phyloP scores from a whole-genome alignment of 164 flowering plant species.

The Vitis labrusca region DNA sequence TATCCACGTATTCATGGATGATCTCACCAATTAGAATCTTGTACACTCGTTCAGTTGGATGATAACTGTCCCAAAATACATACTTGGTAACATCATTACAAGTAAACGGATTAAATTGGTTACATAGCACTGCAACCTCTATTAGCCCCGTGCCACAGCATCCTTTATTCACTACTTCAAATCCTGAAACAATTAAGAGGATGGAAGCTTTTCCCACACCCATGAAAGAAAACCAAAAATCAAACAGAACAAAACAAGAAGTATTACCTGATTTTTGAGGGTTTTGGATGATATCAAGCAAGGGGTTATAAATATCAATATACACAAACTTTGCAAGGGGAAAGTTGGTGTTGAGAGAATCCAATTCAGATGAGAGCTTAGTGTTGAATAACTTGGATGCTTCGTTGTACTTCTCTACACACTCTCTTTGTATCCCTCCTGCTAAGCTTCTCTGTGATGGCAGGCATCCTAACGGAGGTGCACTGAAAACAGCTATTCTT shows the following conservation, averaged over 20 bases:
- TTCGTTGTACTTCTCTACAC: constrained; percentile 15
- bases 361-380: constrained; percentile 10
- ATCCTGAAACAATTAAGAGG: no score
- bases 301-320: constrained; percentile 23
- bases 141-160: no score
- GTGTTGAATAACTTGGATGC: constrained; percentile 22
- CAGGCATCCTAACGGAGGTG: constrained; percentile 28
- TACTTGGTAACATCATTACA: no score
- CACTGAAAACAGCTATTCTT: constrained; percentile 15
- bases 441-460: constrained; percentile 16
- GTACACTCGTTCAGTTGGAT: no score
- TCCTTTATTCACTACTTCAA: no score
- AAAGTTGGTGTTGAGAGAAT: constrained; percentile 2
- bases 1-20: no score
- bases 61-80: no score
- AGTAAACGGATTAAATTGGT: no score
- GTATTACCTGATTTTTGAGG: constrained; percentile 24
- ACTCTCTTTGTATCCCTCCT: constrained; percentile 15
- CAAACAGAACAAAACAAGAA: not conserved
- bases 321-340: constrained; percentile 19
- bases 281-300: constrained; percentile 29
- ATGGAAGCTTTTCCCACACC: no score
- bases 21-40: no score
- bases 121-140: no score
- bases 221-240: no score